Base-by-base conservation (phyloP, 306 rosid species). In the Cucurbita ficifolia region DNA sequence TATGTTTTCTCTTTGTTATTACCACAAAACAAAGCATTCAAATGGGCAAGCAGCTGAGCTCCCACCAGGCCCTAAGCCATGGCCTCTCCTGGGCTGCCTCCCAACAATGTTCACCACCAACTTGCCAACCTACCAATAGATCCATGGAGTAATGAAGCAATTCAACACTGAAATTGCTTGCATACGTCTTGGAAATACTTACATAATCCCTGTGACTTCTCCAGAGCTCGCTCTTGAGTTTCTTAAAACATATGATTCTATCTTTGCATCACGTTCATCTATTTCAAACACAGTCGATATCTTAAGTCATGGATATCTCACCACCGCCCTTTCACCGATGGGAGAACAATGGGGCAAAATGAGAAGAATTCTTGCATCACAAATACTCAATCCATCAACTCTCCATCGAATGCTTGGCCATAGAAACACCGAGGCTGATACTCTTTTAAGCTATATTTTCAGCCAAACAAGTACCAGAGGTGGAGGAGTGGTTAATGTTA, bases 121-220 rank as follows among this genome's bases (percentile, higher is more conserved):
- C 4, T 2, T 21, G 10, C 45, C 70, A 4, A 42, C 48, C 0
- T 21, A 35, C 13, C 21, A 17, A 33, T 86, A 87, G 90, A 80
- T 86, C 7, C 86, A 79, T 39, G 35, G 54, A 1, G 1, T 85
- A 0, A 64, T 88, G 87, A 71, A 78, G 16, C 64, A 80, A 16
- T 1, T 78, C 16, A 19, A 81, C 77, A 78, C 86, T 0, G 82
- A 88, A 10, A 84, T 88, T 3, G 86, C 84, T 0, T 86, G 91
- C n/a, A 42, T 84, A 35, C 81, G 82, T 39, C 8, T 85, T 3
- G 91, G 88, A 43, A 82, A 62, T 22, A 60, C 76, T 42, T 67
- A 87, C 72, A 74, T 86, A 0, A 82, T 89, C 6, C 79, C 81
- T 0, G 83, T 89, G 3, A 75, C 39, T 36, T 43, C 72, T 8